Evolutionary conservation across 2,329 filamentous ascomycete species (phyloP), one percentile per base, ranked within the genome.

Genomic region (Sporothrix pallida): DNA sequence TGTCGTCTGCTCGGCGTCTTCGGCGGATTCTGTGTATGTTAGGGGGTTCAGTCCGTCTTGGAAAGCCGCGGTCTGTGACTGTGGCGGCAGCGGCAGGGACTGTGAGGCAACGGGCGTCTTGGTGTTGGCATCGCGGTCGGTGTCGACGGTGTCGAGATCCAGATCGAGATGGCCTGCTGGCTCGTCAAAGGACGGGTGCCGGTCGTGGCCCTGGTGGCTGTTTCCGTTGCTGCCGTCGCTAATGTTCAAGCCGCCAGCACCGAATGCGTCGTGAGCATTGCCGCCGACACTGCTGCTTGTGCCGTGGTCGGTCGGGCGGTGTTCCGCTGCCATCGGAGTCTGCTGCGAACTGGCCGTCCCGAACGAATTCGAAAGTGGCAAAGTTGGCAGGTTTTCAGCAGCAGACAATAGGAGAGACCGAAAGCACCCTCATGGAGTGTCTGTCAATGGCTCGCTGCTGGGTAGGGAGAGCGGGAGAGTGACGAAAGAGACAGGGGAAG

Each of bases 281-380:
- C 52, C 72, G 72, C 12, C 37, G 72, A 37, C 70, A 58, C 54
- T 54, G 70, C 48, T 54, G 50, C 13, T 13, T 52, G 54, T 63
- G 74, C 69, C 65, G 74, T 67, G 23, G 71, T 75, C 71, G 68
- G 58, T 48, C 52, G 71, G 63, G 42, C 44, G 68, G 42, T 70
- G 72, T 63, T 46, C 60, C 75, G 72, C 71, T 67, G 73, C 75
- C 75, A 76, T 76, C 72, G 75, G 73, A 42, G 52, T 71, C 50
- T 68, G 74, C 69, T 42, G 65, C 37, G 20, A 63, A 68, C 20
- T 46, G 62, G 60, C 74, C 70, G 31, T 37, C 44, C 60, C 68
- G 60, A 56, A 71, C 31, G 20, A 60, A 3, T 48, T 72, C 73
- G 63, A 74, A 50, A 62, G 72, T 67, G 62, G 62, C 58, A 42